These are phyloP conservation scores for Globisporangium spinosum DNA, from an alignment of 352 stramenopile species.

Conservation along the genomic window DNA sequence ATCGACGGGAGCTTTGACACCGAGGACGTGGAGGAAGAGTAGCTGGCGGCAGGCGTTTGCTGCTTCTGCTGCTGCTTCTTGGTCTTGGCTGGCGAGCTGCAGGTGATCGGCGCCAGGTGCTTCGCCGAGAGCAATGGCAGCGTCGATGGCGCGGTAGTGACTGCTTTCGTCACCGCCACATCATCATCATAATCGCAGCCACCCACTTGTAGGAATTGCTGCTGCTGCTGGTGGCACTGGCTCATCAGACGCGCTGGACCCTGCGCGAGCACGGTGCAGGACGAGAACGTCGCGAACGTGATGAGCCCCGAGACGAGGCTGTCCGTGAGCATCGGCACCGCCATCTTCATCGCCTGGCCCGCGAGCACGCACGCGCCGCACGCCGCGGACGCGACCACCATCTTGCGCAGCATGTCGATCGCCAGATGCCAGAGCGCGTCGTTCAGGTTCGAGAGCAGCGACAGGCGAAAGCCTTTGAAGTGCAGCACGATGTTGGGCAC, in stretches of 20 bases:
- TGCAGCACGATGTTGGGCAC: conserved; percentile 56
- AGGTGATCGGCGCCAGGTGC: conserved; percentile 19
- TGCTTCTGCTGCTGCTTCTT: neutral
- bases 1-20: conserved; percentile 23
- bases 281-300: conserved; percentile 51
- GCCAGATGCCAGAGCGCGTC: conserved; percentile 23
- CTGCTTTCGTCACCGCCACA: conserved; percentile 9
- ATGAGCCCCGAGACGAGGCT: conserved; percentile 35
- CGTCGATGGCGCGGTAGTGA: conserved; percentile 17
- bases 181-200: neutral
- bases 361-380: conserved; percentile 15
- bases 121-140: conserved; percentile 26
- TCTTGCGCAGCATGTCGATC: conserved; percentile 23
- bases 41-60: neutral
- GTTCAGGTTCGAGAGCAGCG: conserved; percentile 23
- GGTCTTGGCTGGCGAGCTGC: conserved; percentile 7
- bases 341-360: conserved; percentile 14
- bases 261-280: conserved; percentile 35
- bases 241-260: conserved; percentile 16
- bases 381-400: conserved; percentile 18
- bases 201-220: neutral
- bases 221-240: conserved; percentile 8
- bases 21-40: neutral
- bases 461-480: conserved; percentile 50
- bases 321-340: conserved; percentile 31